phyloP scores from a whole-genome alignment of 2,329 filamentous ascomycete species.

The Metarhizium album region DNA sequence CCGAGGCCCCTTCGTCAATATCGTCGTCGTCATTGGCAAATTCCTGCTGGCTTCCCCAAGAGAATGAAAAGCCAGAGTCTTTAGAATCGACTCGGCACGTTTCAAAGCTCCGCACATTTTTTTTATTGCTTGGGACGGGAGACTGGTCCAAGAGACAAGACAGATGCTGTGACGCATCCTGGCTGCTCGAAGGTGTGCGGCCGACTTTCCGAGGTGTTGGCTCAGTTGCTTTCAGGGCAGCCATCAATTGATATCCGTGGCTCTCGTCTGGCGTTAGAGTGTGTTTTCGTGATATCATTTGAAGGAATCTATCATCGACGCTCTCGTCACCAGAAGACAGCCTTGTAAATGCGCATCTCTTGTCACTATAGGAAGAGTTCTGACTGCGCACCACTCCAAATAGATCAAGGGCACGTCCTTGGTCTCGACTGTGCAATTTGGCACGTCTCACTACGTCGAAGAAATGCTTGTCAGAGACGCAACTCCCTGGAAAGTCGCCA shows the following conservation, averaged over 20 bases:
- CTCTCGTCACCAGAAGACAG: background rate
- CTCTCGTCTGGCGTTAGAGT: slow-evolving; percentile 1
- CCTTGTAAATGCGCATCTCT: background rate
- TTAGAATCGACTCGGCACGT: background rate
- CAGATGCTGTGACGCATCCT: background rate
- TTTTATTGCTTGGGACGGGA: background rate
- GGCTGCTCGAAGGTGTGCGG: background rate
- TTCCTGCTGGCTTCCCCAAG: background rate
- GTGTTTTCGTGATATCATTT: background rate
- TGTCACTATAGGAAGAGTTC: background rate
- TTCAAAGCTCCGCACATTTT: background rate
- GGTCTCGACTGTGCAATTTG: background rate
- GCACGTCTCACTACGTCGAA: background rate
- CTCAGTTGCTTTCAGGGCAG: background rate
- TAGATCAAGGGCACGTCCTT: background rate
- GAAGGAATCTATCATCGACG: background rate
- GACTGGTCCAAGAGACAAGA: background rate
- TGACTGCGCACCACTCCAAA: slow-evolving; percentile 1
- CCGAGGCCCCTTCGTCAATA: background rate
- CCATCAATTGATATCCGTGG: slow-evolving; percentile 2
- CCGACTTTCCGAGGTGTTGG: background rate
- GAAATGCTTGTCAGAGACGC: background rate
- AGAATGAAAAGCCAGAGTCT: background rate
- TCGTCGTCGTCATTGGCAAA: slow-evolving; percentile 3
- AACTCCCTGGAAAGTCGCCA: background rate